These are phyloP conservation scores for Saccharomycopsis microspora DNA, from an alignment of 805 yeast genomes.

Conservation along the genomic window DNA sequence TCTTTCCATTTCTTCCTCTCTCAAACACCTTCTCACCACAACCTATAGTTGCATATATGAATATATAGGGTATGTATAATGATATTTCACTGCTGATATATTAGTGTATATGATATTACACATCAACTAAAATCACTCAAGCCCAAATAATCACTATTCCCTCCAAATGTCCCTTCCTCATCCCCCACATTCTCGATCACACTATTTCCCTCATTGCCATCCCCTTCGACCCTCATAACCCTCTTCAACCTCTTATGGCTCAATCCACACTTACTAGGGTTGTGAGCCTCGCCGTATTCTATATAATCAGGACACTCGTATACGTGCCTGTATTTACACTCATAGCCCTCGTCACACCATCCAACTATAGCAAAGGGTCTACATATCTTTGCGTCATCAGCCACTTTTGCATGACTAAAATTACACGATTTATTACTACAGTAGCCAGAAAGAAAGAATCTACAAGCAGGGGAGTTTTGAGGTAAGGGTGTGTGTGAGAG, in stretches of 20 bases:
- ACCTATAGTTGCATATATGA: too few relatives aligned
- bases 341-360: conserved; percentile 50
- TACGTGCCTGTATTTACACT: conserved; percentile 46
- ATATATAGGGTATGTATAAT: too few relatives aligned
- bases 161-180: conserved; percentile 26
- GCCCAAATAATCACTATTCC: too few relatives aligned
- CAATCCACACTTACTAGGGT: conserved; percentile 41
- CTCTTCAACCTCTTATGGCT: conserved; percentile 29
- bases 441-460: conserved; percentile 33
- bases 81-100: too few relatives aligned
- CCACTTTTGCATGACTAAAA: conserved; percentile 38
- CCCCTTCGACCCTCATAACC: background rate
- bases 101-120: too few relatives aligned
- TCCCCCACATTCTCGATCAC: background rate
- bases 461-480: conserved; percentile 51
- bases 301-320: conserved; percentile 58
- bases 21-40: background rate
- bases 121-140: too few relatives aligned
- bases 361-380: conserved; percentile 60
- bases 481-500: conserved; percentile 47
- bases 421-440: conserved; percentile 38
- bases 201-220: background rate
- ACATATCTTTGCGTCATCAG: conserved; percentile 38
- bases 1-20: background rate
- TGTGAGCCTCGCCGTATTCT: conserved; percentile 37